Base-by-base conservation (phyloP, 2,329 filamentous ascomycete genomes). In the Alternaria gaisen region DNA sequence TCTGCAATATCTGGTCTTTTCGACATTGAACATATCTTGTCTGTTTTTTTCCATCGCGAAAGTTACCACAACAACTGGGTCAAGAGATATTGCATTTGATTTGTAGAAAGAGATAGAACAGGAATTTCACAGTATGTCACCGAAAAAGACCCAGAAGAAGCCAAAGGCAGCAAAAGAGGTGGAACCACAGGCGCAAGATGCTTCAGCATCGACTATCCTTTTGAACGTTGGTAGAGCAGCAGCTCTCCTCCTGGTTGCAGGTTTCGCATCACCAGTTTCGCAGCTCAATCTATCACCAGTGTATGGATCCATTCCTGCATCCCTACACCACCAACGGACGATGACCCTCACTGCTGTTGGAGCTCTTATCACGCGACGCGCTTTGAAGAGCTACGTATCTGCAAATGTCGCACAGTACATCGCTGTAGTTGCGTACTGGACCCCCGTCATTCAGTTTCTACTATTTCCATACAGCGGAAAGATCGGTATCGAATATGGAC, bases 291-390 rank as follows among this genome's bases (percentile, higher is more conserved):
- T 98, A 34, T 91, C 93, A 20, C 95, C 95, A 2, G 91, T 96
- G 11, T 98, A 96, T 79, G 95, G 95, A 53, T 88, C 90, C 16
- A 91, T 97, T 38, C 91, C 94, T 1, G 84, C 93, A 1, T 85
- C 87, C 1, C 83, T 90, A 66, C 91, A 90, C 77, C 94, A 97
- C 76, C 81, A 84, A 53, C 86, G 75, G 86, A 73, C 84, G 88
- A 61, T 93, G 64, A 88, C 88, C 69, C 81, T 86, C 4, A 88
- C 87, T 28, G 87, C 88, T 62, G 89, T 93, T 63, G 77, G 88
- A 16, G 93, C 92, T 34, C 92, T 92, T 86, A 85, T 91, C 9
- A 84, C 85, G 26, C 91, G 91, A 73, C 75, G 89, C 48, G 80
- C 84, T 12, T 73, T 91, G 38, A 80, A 78, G 60, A 77, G 70